These are phyloP conservation scores for Coniochaeta pulveracea DNA, from an alignment of 2,329 filamentous ascomycete species.

Conservation along the genomic window DNA sequence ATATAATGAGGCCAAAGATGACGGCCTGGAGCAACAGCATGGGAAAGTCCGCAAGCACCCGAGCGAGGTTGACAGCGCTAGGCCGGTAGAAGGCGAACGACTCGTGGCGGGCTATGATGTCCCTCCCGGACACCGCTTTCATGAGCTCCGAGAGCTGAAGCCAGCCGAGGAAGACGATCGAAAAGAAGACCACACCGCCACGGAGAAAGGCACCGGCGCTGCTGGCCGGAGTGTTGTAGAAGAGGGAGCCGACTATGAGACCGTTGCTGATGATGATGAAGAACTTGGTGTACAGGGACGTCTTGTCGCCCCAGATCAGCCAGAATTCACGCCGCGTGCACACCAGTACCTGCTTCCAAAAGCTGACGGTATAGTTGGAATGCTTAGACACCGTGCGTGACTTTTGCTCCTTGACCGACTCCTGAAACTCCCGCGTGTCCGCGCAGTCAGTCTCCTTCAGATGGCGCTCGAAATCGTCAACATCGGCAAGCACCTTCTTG, in stretches of 20 bases:
- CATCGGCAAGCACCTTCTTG: not conserved
- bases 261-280: conserved; percentile 55
- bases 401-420: not conserved
- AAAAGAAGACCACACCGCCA: conserved; percentile 19
- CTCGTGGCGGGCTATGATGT: conserved; percentile 32
- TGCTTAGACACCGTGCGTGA: not conserved
- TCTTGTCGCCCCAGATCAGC: conserved; percentile 19
- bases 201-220: conserved; percentile 46
- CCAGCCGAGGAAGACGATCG: conserved; percentile 26
- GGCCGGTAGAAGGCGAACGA: conserved; percentile 38
- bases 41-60: conserved; percentile 7
- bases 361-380: conserved; percentile 4
- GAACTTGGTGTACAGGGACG: conserved; percentile 21
- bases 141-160: conserved; percentile 25
- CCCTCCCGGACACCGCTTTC: conserved; percentile 13
- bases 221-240: conserved; percentile 47
- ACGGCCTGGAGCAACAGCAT: conserved; percentile 23
- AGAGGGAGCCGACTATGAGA: conserved; percentile 53
- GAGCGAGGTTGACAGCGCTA: conserved; percentile 30
- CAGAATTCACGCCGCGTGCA: conserved; percentile 27
- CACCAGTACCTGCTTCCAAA: conserved; percentile 19
- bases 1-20: conserved; percentile 46
- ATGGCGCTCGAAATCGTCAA: not conserved
- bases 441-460: not conserved
- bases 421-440: not conserved